Percentiles rank a stretch among this genome's conserved stretches.
Conservation (phyloP, 768 basidiomycete genomes). For the Butyriboletus loyo region DNA sequence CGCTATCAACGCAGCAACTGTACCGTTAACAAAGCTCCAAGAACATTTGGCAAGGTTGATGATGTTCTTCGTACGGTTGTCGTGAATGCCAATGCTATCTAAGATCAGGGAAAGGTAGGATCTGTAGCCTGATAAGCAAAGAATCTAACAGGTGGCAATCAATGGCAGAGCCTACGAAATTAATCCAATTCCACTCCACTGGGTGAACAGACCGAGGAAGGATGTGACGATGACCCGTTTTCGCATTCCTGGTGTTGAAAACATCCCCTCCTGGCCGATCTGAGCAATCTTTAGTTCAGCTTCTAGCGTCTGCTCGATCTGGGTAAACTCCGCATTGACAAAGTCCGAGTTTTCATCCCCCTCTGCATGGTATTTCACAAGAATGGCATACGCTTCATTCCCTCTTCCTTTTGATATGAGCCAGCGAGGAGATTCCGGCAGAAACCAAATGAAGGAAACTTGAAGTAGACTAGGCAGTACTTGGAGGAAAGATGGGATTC, state of each 20-base stretch:
- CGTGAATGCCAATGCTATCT: conserved; percentile 20
- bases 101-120: conserved; percentile 12
- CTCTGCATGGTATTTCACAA: conserved; percentile 60
- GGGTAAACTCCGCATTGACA: conserved; percentile 53
- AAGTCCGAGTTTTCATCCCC: conserved; percentile 50
- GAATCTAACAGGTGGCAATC: rapidly evolving
- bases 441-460: conserved; percentile 50
- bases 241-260: conserved; percentile 15
- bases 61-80: conserved; percentile 16
- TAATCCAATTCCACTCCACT: conserved; percentile 15
- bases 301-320: conserved; percentile 55
- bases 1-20: neutral
- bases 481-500: conserved; percentile 64
- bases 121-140: neutral
- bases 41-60: conserved; percentile 11
- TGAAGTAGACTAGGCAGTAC: conserved; percentile 52
- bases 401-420: conserved; percentile 54
- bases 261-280: neutral
- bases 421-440: conserved; percentile 68
- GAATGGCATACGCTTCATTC: conserved; percentile 45
- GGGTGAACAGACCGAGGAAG: conserved; percentile 13
- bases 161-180: neutral
- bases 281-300: conserved; percentile 3
- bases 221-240: conserved; percentile 11
- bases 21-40: conserved; percentile 12